Evolutionary conservation across 208 protist genomes (phyloP).

Genomic region (Crithidia expoeki): DNA sequence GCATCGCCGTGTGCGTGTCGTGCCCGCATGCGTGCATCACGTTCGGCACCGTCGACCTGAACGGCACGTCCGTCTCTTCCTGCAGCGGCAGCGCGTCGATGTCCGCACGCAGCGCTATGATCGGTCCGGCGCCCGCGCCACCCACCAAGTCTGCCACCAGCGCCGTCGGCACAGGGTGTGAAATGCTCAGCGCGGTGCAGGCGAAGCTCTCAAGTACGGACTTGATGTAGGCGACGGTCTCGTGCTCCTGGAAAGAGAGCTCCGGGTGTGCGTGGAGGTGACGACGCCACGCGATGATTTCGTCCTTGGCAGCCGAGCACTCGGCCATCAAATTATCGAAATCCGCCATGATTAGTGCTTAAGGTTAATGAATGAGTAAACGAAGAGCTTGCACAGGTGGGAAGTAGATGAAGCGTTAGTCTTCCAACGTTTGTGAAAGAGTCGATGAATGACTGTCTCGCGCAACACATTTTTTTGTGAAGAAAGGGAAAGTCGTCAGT

Average conservation of each 20-base stretch:
- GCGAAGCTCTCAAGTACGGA: conserved; percentile 21
- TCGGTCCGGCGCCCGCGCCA: conserved; percentile 53
- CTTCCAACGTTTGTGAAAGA: too few species aligned
- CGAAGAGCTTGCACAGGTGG: too few species aligned
- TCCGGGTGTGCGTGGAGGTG: conserved; percentile 57
- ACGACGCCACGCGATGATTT: conserved; percentile 26
- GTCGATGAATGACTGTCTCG: too few species aligned
- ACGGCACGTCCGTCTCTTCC: conserved; percentile 68
- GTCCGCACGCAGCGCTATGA: conserved; percentile 69
- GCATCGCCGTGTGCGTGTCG: conserved; percentile 72
- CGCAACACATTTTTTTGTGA: too few species aligned
- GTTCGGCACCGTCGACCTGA: conserved; percentile 52
- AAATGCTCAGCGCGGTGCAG: conserved; percentile 41
- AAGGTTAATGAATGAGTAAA: background rate
- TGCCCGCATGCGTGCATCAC: conserved; percentile 79
- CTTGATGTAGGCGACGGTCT: conserved; percentile 51
- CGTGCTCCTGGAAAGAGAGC: conserved; percentile 50
- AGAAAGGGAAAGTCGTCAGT: too few species aligned
- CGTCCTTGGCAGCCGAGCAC: conserved; percentile 25
- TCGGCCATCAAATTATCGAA: conserved; percentile 32
- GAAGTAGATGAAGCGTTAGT: too few species aligned
- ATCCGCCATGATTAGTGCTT: conserved; percentile 11
- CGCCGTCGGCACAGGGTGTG: conserved; percentile 44
- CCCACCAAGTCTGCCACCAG: conserved; percentile 65
- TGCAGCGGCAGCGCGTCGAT: conserved; percentile 72